Evolutionary conservation across 352 stramenopile genomes (phyloP), one percentile per base, ranked within the genome.

Genomic region (Albugo laibachii): DNA sequence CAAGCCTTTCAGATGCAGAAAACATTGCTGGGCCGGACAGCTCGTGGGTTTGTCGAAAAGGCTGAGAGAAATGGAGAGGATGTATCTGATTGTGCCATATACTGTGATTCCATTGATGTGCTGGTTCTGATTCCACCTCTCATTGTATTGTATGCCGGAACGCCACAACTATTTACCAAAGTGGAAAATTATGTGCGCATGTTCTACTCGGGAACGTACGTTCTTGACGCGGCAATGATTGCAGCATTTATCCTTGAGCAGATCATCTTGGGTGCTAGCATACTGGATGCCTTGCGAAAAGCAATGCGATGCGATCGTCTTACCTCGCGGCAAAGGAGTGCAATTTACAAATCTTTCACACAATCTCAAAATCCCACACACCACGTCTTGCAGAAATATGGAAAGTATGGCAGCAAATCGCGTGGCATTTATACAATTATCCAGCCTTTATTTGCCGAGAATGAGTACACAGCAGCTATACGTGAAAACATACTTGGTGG

Each of bases 261-360:
- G 37, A 62, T 86, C 36, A 82, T 86, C 47, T 61, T 86, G 4
- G 74, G 74, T 19, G 66, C 70, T 4, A 83, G 70, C 0, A 71
- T 86, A 42, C 57, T 86, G 42, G 69, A 86, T 50, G 74, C 74
- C 31, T 83, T 86, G 74, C 70, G 74, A 46, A 83, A 83, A 71
- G 83, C 70, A 47, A 86, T 86, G 47, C 74, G 74, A 20, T 83
- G 70, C 5, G 74, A 86, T 40, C 63, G 70, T 2, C 62, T 86
- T 12, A 86, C 66, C 21, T 69, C 83, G 44, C 81, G 82, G 61
- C 74, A 86, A 53, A 70, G 74, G 41, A 86, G 83, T 50, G 70
- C 81, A 15, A 83, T 86, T 50, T 86, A 83, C 49, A 86, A 86
- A 52, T 71, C 74, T 20, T 86, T 86, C 50, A 86, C 74, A 45